Evolutionary conservation across 305 asterid species (phyloP).

Genomic region (Fraxinus greggii): DNA sequence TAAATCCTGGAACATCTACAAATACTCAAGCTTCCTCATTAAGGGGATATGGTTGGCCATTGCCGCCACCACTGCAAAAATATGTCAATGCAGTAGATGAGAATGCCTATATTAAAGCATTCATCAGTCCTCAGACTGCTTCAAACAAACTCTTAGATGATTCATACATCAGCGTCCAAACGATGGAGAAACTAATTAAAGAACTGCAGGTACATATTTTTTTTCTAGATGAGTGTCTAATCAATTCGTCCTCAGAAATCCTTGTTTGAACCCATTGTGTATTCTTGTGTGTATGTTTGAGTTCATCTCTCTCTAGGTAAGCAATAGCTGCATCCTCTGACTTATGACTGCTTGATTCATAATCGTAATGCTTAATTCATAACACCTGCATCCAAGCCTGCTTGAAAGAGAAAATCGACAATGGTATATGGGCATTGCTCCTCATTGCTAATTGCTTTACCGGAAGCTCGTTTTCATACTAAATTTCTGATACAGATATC

Average conservation of each 20-base stretch:
- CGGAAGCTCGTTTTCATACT: neutral
- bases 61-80: slow-evolving; percentile 73
- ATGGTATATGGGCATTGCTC: neutral
- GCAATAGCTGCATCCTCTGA: neutral
- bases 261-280: neutral
- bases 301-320: neutral
- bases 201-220: slow-evolving; percentile 62
- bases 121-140: slow-evolving; percentile 37
- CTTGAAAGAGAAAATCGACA: neutral
- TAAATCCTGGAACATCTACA: slow-evolving; percentile 40
- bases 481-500: neutral
- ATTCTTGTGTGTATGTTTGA: neutral
- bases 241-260: slow-evolving; percentile 1
- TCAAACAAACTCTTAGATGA: slow-evolving; percentile 38
- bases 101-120: slow-evolving; percentile 41
- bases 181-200: slow-evolving; percentile 69
- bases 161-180: slow-evolving; percentile 45
- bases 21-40: slow-evolving; percentile 36
- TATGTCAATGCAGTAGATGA: slow-evolving; percentile 51
- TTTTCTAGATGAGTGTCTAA: neutral
- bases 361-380: neutral
- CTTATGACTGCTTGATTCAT: neutral
- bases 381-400: neutral
- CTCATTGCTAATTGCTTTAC: neutral
- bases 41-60: slow-evolving; percentile 38